These are phyloP conservation scores for Pleurotus cornucopiae DNA, from an alignment of 768 basidiomycete species.

Conservation along the genomic window DNA sequence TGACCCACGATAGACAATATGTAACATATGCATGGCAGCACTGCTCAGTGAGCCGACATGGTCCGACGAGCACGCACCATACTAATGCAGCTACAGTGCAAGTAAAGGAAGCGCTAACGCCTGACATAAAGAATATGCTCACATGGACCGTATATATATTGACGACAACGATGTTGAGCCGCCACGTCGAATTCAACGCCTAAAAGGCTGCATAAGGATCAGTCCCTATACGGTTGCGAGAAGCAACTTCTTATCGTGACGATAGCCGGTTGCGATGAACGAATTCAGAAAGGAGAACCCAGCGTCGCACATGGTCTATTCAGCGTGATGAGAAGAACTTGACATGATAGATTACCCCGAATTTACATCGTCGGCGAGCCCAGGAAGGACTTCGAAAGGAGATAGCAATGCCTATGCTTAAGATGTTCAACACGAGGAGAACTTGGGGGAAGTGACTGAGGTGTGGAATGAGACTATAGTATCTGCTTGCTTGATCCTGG, in stretches of 20 bases:
- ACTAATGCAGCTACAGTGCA: not conserved
- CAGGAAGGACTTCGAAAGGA: too few species aligned
- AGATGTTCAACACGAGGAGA: too few species aligned
- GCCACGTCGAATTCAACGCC: conserved; percentile 6
- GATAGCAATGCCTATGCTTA: too few species aligned
- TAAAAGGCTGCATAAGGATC: not conserved
- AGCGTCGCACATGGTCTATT: conserved; percentile 3
- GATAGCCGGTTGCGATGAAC: not conserved
- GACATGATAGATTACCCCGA: not conserved
- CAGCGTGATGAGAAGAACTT: not conserved
- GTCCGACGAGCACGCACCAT: not conserved
- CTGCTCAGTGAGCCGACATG: not conserved
- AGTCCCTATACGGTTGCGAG: not conserved
- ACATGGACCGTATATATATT: not conserved
- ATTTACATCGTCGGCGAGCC: too few species aligned
- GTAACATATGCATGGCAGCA: not conserved
- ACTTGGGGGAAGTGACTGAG: too few species aligned
- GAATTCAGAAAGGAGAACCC: not conserved
- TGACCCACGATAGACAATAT: not conserved
- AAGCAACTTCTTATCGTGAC: not conserved
- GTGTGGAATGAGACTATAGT: too few species aligned
- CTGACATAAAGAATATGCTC: not conserved
- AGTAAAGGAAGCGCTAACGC: not conserved
- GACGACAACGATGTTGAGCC: not conserved
- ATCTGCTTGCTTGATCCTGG: too few species aligned